These are phyloP conservation scores for Mycocentrospora acerina DNA, from an alignment of 2,329 filamentous ascomycete species.

Conservation along the genomic window DNA sequence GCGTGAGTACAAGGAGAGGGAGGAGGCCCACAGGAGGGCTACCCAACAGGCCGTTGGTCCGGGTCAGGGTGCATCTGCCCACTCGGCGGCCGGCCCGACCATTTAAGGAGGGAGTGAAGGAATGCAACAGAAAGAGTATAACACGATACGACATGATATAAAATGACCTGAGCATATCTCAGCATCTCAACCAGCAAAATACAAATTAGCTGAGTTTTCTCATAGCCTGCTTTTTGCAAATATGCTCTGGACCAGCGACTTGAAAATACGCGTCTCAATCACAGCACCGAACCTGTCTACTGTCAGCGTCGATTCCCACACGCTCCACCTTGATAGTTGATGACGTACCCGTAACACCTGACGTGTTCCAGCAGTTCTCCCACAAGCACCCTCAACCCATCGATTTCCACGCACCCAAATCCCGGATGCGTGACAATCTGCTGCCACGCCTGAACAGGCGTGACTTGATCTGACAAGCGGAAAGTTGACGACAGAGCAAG, in stretches of 20 bases:
- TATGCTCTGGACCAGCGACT: slow-evolving; percentile 7
- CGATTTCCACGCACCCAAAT: slow-evolving; percentile 20
- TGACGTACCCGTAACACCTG: slow-evolving; percentile 36
- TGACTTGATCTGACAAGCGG: slow-evolving; percentile 28
- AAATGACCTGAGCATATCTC: too few relatives aligned
- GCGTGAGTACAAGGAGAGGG: slow-evolving; percentile 25
- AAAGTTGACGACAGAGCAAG: slow-evolving; percentile 17
- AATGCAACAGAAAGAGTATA: too few relatives aligned
- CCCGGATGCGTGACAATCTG: slow-evolving; percentile 24
- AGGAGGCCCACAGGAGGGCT: slow-evolving; percentile 7
- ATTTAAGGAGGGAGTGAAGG: too few relatives aligned
- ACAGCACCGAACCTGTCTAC: slow-evolving; percentile 20
- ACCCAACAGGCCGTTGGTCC: too few relatives aligned
- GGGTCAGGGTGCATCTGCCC: too few relatives aligned
- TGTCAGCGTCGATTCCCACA: slow-evolving; percentile 2
- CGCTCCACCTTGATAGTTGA: neutral
- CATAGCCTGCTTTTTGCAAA: neutral
- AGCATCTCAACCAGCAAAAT: too few relatives aligned
- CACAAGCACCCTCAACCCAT: slow-evolving; percentile 20
- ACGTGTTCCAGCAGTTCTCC: slow-evolving; percentile 25
- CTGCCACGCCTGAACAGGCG: slow-evolving; percentile 42
- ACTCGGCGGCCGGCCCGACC: too few relatives aligned
- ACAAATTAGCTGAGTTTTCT: too few relatives aligned
- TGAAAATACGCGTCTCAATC: slow-evolving; percentile 14
- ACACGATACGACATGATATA: too few relatives aligned